Base-by-base conservation (phyloP, 129 eudicot genomes). In the Tanacetum coccineum region DNA sequence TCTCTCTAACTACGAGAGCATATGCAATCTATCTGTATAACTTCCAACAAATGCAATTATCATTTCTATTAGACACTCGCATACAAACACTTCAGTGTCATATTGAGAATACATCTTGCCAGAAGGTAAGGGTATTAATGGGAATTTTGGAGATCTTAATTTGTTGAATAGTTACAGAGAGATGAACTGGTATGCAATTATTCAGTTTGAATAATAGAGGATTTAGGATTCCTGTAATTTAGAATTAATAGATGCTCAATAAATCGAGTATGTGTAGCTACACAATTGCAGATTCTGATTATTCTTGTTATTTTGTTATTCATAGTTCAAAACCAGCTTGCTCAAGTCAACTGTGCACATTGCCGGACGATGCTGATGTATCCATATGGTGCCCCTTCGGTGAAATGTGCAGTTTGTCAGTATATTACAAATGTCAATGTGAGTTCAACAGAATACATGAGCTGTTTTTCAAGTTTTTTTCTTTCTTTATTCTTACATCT, bases 371-470 rank as follows among this genome's bases (percentile, higher is more conserved):
- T 75, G 68, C 74, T 88, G 68, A 88, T 88, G 96, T 88, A 88
- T 79, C 96, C 92, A 36, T 82, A 68, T 68, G 96, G 96, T 60
- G 89, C 96, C 18, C 89, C 89, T 1, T 88, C 96, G 0, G 96
- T 88, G 54, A 88, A 83, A 76, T 88, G 96, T 63, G 92, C 92
- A 25, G 73, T 88, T 71, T 88, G 96, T 78, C 89, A 88, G 63
- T 83, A 68, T 59, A 80, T 88, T 78, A 85, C 96, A 17, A 85
- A 85, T 67, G 89, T 88, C 62, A 86, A 80, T 68, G 92, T 85
- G 77, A 85, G 89, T 83, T 55, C 48, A 9, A 22, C 8, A 42
- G 2, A 17, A 26, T 70, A 46, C 59, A 17, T 25, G 13, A 70
- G 26, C 13, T 26, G 9, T 22, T 0, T 0, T 42, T 70, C 18